phyloP scores from a whole-genome alignment of 2,329 filamentous ascomycete species.

The Fusarium tuaranense region DNA sequence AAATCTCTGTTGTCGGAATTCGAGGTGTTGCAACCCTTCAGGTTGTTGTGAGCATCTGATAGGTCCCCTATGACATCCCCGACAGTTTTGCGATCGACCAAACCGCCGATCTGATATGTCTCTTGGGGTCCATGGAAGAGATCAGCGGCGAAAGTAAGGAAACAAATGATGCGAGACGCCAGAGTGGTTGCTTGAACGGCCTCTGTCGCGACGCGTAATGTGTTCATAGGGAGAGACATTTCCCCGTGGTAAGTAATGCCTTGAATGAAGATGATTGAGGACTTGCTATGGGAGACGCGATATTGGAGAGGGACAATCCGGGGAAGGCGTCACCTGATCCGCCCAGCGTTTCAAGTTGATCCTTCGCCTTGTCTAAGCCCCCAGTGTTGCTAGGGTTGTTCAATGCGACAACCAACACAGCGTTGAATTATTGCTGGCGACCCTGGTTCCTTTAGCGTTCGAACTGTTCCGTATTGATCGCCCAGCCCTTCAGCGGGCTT shows the following conservation, averaged over 20 bases:
- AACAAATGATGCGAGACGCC: neutral
- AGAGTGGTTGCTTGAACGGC: neutral
- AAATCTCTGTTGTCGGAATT: neutral
- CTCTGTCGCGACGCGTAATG: neutral
- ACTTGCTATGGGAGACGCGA: neutral
- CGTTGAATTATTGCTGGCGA: neutral
- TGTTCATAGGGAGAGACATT: neutral
- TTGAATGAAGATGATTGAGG: neutral
- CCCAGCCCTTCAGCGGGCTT: neutral
- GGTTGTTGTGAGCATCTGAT: neutral
- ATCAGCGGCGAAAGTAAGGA: neutral
- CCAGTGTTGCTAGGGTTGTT: neutral
- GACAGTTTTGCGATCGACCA: neutral
- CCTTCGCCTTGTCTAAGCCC: neutral
- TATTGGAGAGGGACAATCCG: neutral
- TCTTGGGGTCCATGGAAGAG: neutral
- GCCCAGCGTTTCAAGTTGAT: neutral
- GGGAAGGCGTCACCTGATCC: neutral
- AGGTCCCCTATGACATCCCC: neutral
- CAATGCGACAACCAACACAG: neutral
- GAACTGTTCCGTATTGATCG: neutral
- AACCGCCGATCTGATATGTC: neutral
- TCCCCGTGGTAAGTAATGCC: neutral
- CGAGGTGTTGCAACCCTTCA: neutral
- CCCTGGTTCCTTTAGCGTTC: neutral